These are phyloP conservation scores for Starmerella etchellsii DNA, from an alignment of 805 yeast species.

Conservation along the genomic window DNA sequence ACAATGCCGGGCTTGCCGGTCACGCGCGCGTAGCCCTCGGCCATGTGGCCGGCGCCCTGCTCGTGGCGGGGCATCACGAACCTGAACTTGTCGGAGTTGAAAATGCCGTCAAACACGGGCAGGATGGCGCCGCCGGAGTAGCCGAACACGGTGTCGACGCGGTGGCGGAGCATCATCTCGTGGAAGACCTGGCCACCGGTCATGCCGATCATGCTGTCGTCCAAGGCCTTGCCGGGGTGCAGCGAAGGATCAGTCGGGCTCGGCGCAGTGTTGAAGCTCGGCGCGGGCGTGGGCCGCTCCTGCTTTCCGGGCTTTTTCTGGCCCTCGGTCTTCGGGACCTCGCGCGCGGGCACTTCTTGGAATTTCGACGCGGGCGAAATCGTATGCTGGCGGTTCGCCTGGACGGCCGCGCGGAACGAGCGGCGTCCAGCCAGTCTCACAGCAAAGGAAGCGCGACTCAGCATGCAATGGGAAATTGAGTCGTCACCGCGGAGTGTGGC, in stretches of 20 bases:
- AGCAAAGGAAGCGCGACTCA: neutral
- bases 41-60: constrained; percentile 99
- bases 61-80: constrained; percentile 93
- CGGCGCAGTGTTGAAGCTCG: constrained; percentile 25
- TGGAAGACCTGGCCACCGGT: constrained; percentile 99
- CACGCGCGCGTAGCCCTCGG: constrained; percentile 96
- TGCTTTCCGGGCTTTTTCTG: neutral
- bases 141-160: constrained; percentile 92
- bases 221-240: constrained; percentile 18
- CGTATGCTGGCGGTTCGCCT: constrained; percentile 4
- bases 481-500: too few relatives aligned
- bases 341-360: constrained; percentile 5
- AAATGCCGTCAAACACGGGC: constrained; percentile 95
- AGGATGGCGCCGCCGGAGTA: constrained; percentile 98
- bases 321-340: constrained; percentile 12
- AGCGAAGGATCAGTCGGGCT: constrained; percentile 1
- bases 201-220: constrained; percentile 78
- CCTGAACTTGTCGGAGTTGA: constrained; percentile 75
- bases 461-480: too few relatives aligned
- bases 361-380: constrained; percentile 16
- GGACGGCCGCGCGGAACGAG: neutral
- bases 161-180: constrained; percentile 95
- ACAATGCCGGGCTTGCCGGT: constrained; percentile 96
- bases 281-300: constrained; percentile 28
- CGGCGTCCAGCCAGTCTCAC: neutral